Evolutionary conservation across 2,329 filamentous ascomycete genomes (phyloP).

Genomic region (Alternaria dauci): DNA sequence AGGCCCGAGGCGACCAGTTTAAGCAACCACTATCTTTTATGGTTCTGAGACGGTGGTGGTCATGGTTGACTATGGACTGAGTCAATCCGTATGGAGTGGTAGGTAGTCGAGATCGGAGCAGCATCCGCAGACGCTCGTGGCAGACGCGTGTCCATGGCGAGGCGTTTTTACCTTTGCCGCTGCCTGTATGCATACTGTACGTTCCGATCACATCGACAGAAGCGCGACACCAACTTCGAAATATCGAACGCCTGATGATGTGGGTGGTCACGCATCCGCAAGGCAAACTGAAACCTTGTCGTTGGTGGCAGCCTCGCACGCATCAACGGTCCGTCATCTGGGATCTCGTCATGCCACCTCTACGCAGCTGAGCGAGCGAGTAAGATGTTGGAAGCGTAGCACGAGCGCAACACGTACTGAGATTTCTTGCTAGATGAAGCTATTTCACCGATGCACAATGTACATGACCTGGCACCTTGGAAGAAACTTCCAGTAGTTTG

Average conservation of each 20-base stretch:
- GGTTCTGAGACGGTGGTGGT: slow-evolving; percentile 6
- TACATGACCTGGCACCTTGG: background rate
- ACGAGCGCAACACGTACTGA: background rate
- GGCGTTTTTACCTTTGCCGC: background rate
- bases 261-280: background rate
- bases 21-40: background rate
- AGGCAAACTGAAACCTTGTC: slow-evolving; percentile 1
- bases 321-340: background rate
- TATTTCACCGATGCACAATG: background rate
- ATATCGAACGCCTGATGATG: background rate
- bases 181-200: background rate
- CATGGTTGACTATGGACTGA: background rate
- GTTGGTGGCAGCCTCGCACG: slow-evolving; percentile 9
- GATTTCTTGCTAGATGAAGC: background rate
- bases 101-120: background rate
- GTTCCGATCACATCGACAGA: background rate
- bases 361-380: background rate
- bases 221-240: background rate
- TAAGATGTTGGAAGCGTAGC: background rate
- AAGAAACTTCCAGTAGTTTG: background rate
- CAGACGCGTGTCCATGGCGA: slow-evolving; percentile 7
- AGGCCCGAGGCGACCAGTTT: background rate
- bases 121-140: slow-evolving; percentile 18
- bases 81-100: background rate
- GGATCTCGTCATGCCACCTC: background rate